Conservation (phyloP, 192 early-diverging fungal genomes). For the Jimgerdemannia flammicorona region DNA sequence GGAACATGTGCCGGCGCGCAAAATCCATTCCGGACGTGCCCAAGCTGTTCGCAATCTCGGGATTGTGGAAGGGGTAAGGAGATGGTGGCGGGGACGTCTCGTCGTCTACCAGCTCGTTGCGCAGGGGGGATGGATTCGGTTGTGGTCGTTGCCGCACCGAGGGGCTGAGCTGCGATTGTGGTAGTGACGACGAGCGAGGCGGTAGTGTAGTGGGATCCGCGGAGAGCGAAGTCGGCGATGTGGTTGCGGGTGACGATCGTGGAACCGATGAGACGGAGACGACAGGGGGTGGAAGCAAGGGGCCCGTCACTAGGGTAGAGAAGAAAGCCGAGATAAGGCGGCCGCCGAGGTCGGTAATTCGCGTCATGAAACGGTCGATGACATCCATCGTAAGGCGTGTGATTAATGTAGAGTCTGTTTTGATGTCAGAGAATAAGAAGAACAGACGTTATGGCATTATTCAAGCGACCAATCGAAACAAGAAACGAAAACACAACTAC, state of each 20-base stretch:
- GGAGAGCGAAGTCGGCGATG: neutral
- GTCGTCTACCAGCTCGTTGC: neutral
- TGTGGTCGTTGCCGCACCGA: neutral
- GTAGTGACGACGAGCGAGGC: neutral
- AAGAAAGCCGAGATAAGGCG: neutral
- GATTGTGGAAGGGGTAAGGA: neutral
- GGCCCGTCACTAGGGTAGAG: neutral
- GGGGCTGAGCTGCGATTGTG: neutral
- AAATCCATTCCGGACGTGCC: neutral
- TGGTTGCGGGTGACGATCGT: neutral
- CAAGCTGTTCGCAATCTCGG: neutral
- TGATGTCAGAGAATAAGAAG: neutral
- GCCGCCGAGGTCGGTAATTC: neutral
- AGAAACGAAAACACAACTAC: no score
- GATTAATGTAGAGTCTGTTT: neutral
- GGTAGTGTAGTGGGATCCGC: neutral
- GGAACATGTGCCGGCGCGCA: neutral
- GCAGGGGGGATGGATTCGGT: neutral
- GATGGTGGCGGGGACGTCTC: neutral
- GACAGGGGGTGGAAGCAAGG: neutral
- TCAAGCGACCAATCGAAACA: no score
- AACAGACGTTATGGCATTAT: no score
- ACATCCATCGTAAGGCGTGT: neutral
- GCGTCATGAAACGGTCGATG: neutral
- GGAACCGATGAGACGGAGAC: neutral